A percentile compares a stretch with the other conserved stretches of the same genome.
phyloP scores from a whole-genome alignment of 2,329 filamentous ascomycete genomes.

The Colletotrichum destructivum region DNA sequence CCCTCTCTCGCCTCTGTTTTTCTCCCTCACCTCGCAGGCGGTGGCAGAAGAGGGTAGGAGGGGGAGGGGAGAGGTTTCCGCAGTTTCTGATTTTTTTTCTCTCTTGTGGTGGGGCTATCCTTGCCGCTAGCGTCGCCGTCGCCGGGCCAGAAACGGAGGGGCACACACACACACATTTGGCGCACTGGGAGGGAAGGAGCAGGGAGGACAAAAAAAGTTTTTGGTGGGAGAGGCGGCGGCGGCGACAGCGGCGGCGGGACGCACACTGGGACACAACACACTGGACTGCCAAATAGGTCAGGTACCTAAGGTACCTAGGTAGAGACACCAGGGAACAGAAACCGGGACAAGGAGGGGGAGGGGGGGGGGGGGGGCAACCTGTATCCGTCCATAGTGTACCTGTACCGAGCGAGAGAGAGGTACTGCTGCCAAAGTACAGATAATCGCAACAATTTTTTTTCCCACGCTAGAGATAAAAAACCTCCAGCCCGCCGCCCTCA shows the following conservation, averaged over 20 bases:
- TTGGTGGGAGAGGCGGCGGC: slow-evolving; percentile 39
- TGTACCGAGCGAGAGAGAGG: too few species aligned
- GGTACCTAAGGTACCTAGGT: background rate
- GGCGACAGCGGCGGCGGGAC: slow-evolving; percentile 7
- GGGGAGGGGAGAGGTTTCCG: slow-evolving; percentile 45
- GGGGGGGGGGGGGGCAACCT: background rate
- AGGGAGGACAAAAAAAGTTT: slow-evolving; percentile 44
- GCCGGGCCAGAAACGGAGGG: slow-evolving; percentile 35
- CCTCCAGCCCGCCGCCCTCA: slow-evolving; percentile 47
- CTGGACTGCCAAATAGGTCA: background rate
- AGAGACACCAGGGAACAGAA: background rate
- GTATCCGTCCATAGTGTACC: background rate
- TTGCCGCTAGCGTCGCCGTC: slow-evolving; percentile 43
- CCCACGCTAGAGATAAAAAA: slow-evolving; percentile 52
- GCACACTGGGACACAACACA: too few species aligned
- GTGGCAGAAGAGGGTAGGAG: slow-evolving; percentile 15
- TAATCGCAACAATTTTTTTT: slow-evolving; percentile 12
- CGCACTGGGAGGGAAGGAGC: background rate
- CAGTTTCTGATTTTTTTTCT: slow-evolving; percentile 42
- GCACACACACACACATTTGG: background rate
- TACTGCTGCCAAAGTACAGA: too few species aligned
- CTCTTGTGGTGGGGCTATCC: slow-evolving; percentile 38
- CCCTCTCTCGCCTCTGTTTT: background rate
- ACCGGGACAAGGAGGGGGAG: background rate
- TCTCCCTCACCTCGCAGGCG: background rate